phyloP scores from a whole-genome alignment of 345 rosid genomes.

The Gossypium herbaceum region DNA sequence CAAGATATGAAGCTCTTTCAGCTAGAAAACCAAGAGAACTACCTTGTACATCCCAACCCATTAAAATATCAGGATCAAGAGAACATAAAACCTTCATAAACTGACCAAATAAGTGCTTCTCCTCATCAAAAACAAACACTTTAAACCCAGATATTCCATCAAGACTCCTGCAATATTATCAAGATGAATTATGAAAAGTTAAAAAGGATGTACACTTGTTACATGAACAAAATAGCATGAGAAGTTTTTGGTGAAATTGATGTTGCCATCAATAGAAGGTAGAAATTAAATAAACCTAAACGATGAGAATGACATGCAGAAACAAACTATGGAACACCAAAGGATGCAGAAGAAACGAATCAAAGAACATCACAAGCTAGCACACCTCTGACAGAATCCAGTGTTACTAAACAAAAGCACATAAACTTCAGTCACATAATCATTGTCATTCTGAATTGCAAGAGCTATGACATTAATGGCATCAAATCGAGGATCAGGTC shows the following conservation, averaged over 20 bases:
- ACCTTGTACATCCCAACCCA: constrained; percentile 96
- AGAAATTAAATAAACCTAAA: constrained; percentile 7
- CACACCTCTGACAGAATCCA: constrained; percentile 51
- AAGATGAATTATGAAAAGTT: constrained; percentile 7
- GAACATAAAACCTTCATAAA: constrained; percentile 47
- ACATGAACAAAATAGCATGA: not conserved
- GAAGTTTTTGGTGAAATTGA: not conserved
- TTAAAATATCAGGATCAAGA: constrained; percentile 74
- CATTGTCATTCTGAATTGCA: constrained; percentile 65
- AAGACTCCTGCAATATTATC: constrained; percentile 45
- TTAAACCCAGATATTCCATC: constrained; percentile 71
- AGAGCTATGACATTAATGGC: constrained; percentile 64
- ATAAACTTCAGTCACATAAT: constrained; percentile 35
- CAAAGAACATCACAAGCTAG: not conserved
- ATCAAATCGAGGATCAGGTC: constrained; percentile 87
- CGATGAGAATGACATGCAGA: not conserved
- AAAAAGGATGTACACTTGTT: not conserved
- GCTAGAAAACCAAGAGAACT: constrained; percentile 93
- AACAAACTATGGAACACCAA: not conserved
- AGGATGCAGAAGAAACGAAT: not conserved
- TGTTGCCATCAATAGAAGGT: constrained; percentile 7
- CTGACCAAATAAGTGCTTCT: constrained; percentile 53
- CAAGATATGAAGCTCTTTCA: constrained; percentile 92
- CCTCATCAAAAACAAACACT: constrained; percentile 53
- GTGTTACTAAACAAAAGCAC: constrained; percentile 52